Base-by-base conservation (phyloP, 257 asterid species). In the Buddleja alternifolia region DNA sequence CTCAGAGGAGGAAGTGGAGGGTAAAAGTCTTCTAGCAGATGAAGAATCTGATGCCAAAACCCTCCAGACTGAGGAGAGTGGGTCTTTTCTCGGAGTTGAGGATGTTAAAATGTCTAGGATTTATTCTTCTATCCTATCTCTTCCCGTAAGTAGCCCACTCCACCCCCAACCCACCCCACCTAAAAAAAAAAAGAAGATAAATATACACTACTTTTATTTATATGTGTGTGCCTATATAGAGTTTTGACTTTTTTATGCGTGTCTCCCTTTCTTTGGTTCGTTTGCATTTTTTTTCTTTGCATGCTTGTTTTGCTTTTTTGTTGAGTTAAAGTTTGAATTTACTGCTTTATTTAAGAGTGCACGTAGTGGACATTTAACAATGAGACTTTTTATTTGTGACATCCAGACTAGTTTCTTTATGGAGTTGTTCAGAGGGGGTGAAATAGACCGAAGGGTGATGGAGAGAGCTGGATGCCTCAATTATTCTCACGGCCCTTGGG, bases 401-500 rank as follows among this genome's bases (percentile, higher is more conserved):
- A 73, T 78, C 23, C 88, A 90, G 97, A 84, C 83, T 0, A 85
- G 90, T 66, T 94, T 94, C 82, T 88, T 84, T 63, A 89, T 89
- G 96, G 99, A 91, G 92, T 74, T 91, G 70, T 94, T 94, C 67
- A 82, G 89, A 63, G 97, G 96, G 64, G 73, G 84, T 55, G 97
- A 89, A 69, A 81, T 94, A 29, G 99, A 94, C 63, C 88, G 85
- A 54, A 79, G 82, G 77, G 93, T 89, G 39, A 94, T 94, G 99
- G 97, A 91, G 76, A 85, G 88, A 77, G 90, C 86, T 6, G 99
- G 99, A 44, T 91, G 99, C 81, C 81, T 91, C 29, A 77, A 81
- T 74, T 94, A 94, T 72, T 84, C 99, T 24, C 82, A 46, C 80
- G 84, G 95, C 75, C 90, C 95, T 2, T 94, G 98, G 99, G 98